These are phyloP conservation scores for Spongispora temasekensis DNA, from an alignment of 1,284 basidiomycete species.

Conservation along the genomic window DNA sequence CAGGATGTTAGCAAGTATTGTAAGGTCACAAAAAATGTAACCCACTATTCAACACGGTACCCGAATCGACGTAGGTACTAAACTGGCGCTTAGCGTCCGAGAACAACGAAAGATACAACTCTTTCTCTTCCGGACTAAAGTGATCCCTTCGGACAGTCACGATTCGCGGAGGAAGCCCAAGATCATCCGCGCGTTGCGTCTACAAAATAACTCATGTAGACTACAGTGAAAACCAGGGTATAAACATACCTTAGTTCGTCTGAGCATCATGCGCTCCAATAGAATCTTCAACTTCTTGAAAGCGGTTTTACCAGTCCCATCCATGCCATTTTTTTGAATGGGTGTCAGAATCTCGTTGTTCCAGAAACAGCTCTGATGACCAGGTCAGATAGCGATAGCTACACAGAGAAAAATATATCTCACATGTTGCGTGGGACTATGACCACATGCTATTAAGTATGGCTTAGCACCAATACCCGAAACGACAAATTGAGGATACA, in stretches of 20 bases:
- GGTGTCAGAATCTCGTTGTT: conserved; percentile 94
- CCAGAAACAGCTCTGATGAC: conserved; percentile 76
- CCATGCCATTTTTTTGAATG: conserved; percentile 83
- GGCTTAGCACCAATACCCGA: neutral
- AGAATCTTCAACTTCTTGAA: conserved; percentile 92
- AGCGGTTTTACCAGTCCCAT: conserved; percentile 72
- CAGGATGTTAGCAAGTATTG: conserved; percentile 7
- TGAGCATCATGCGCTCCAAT: conserved; percentile 95
- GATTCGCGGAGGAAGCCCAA: conserved; percentile 94
- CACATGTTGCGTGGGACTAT: conserved; percentile 94
- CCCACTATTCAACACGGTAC: conserved; percentile 91
- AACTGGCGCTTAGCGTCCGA: conserved; percentile 93
- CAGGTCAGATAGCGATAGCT: conserved; percentile 4
- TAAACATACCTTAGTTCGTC: conserved; percentile 68
- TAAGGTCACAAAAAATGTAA: conserved; percentile 14
- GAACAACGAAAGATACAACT: conserved; percentile 92
- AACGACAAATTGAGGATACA: conserved; percentile 14
- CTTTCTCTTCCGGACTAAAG: conserved; percentile 97
- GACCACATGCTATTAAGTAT: conserved; percentile 69
- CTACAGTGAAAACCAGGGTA: neutral
- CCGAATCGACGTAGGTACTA: conserved; percentile 86
- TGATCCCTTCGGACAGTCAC: conserved; percentile 89
- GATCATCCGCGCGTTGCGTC: conserved; percentile 95
- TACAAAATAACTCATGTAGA: conserved; percentile 52
- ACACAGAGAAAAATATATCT: conserved; percentile 26